Evolutionary conservation across 768 basidiomycete genomes (phyloP).

Genomic region (Tulasnella sp.): DNA sequence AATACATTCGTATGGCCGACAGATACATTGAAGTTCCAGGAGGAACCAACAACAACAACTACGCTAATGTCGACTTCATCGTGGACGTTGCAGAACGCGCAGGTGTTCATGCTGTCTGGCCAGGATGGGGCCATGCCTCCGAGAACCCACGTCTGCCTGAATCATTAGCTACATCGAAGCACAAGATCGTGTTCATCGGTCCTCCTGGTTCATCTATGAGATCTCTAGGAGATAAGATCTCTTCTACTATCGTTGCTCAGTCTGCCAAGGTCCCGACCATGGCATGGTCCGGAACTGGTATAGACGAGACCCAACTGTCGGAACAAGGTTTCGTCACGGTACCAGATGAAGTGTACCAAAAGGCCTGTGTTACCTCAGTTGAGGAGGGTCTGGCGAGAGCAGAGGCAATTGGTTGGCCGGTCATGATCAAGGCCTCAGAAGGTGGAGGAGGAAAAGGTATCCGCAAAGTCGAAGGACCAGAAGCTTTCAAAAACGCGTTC

Average conservation of each 20-base stretch:
- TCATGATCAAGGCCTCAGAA: conserved; percentile 99
- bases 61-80: conserved; percentile 98
- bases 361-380: conserved; percentile 77
- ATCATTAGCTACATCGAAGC: conserved; percentile 75
- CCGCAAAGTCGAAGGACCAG: conserved; percentile 75
- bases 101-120: conserved; percentile 98
- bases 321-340: conserved; percentile 86
- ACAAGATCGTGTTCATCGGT: conserved; percentile 98
- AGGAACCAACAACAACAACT: conserved; percentile 98
- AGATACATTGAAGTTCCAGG: conserved; percentile 98
- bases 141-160: conserved; percentile 97
- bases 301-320: conserved; percentile 73
- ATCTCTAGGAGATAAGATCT: conserved; percentile 98
- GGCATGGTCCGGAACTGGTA: conserved; percentile 96
- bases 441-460: conserved; percentile 99
- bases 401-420: conserved; percentile 84
- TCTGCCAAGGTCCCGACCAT: conserved; percentile 93
- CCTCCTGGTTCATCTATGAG: conserved; percentile 98
- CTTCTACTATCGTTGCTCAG: conserved; percentile 97
- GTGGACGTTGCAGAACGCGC: conserved; percentile 95
- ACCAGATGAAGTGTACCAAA: conserved; percentile 75
- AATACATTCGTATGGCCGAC: conserved; percentile 99
- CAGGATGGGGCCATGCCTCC: conserved; percentile 99
- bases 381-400: conserved; percentile 78
- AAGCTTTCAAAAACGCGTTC: conserved; percentile 88